Evolutionary conservation across 345 rosid species (phyloP), one percentile per base, ranked within the genome.

Genomic region (Populus alba): DNA sequence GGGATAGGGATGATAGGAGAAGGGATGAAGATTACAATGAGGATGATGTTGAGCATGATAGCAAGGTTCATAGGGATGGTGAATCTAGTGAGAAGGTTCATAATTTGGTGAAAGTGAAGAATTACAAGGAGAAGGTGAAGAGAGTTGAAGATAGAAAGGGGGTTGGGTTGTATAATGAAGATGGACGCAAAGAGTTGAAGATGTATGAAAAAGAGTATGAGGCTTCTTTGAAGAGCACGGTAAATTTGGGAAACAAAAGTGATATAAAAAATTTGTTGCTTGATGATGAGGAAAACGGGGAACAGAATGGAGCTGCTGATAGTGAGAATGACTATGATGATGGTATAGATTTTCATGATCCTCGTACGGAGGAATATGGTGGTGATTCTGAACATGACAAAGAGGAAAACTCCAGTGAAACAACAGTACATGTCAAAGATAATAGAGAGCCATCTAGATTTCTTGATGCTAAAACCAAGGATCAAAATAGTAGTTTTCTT

Each of bases 1-100:
- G 99, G 98, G 99, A 95, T 82, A 88, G 78, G 86, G 99, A 95
- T 83, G 99, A 93, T 80, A 88, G 99, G 85, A 92, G 99, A 83
- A 85, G 98, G 76, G 98, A 95, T 84, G 87, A 76, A 75, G 99
- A 96, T 80, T 96, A 94, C 62, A 81, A 84, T 70, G 97, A 89
- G 85, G 97, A 90, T 73, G 88, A 43, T 25, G 87, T 86, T 35
- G 87, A 89, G 39, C 86, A 81, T 73, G 78, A 78, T 16, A 74
- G 81, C 16, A 59, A 23, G 69, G 78, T 70, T 75, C 29, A 61
- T 69, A 35, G 37, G 73, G 78, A 74, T 57, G 15, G 12, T 78
- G 80, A 72, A 72, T 77, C 88, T 80, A 75, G 73, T 71, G 80
- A 78, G 70, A 71, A 70, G 68, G 86, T 82, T 22, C 82, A 27